Evolutionary conservation across 108 stramenopile genomes (phyloP).

Genomic region (Thalassiosira profunda): DNA sequence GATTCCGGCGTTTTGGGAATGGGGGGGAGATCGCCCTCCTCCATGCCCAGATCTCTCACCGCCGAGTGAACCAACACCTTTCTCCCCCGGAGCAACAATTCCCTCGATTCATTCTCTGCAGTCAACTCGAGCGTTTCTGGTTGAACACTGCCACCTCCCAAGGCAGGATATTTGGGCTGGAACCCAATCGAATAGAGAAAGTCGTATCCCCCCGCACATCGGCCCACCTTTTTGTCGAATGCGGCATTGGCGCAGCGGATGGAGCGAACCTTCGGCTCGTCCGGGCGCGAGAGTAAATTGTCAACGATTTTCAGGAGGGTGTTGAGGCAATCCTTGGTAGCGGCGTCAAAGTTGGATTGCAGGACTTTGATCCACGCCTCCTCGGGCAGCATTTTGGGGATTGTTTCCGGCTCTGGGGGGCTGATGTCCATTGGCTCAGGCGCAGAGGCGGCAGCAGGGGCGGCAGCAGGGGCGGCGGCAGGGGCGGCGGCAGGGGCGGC

Average conservation of each 20-base stretch:
- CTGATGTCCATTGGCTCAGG: constrained; percentile 17
- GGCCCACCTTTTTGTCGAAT: constrained; percentile 62
- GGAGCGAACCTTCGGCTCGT: constrained; percentile 74
- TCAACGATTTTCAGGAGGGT: constrained; percentile 81
- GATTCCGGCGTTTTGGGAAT: constrained; percentile 29
- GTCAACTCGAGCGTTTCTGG: constrained; percentile 44
- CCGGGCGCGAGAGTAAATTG: constrained; percentile 63
- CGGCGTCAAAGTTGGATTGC: constrained; percentile 66
- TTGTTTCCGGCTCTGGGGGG: not conserved
- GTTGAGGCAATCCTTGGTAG: constrained; percentile 56
- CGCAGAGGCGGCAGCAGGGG: not conserved
- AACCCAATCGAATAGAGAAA: constrained; percentile 79
- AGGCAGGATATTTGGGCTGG: constrained; percentile 24
- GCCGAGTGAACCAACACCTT: constrained; percentile 47
- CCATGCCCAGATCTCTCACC: constrained; percentile 45
- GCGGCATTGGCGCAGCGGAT: constrained; percentile 64
- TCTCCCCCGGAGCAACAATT: constrained; percentile 45
- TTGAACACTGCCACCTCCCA: not conserved
- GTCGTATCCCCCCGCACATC: constrained; percentile 55
- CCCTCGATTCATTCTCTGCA: constrained; percentile 43
- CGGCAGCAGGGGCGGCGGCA: not conserved
- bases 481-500: constrained; percentile 9
- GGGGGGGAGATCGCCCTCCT: constrained; percentile 46
- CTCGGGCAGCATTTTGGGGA: constrained; percentile 13
- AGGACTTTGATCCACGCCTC: constrained; percentile 49